Conservation (phyloP, 192 early-diverging fungal species). For the Coemansia interrupta region DNA sequence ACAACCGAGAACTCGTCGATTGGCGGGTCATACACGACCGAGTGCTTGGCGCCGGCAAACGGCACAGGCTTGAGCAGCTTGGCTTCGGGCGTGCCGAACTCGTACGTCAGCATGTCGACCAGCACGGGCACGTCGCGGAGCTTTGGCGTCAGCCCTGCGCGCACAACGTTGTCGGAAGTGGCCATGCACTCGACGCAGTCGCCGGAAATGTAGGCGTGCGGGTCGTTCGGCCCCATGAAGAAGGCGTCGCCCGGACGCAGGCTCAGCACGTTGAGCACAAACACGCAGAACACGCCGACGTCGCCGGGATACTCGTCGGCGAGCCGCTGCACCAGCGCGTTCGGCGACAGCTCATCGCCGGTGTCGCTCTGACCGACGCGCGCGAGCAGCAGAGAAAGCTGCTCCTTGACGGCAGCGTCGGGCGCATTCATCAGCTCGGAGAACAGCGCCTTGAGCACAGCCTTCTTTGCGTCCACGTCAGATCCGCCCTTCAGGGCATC, state of each 20-base stretch:
- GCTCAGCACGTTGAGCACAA: conserved; percentile 84
- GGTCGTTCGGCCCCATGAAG: conserved; percentile 94
- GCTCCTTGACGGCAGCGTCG: conserved; percentile 47
- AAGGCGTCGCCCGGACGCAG: conserved; percentile 84
- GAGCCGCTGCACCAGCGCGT: conserved; percentile 71
- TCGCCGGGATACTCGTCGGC: conserved; percentile 86
- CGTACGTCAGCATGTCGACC: conserved; percentile 90
- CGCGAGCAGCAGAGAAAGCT: conserved; percentile 57
- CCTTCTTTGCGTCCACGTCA: conserved; percentile 31
- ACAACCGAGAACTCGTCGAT: conserved; percentile 93
- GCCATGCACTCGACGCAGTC: conserved; percentile 99
- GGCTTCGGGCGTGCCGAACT: conserved; percentile 69
- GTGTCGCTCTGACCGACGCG: conserved; percentile 35
- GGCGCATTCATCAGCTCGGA: conserved; percentile 58
- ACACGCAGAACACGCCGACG: conserved; percentile 81
- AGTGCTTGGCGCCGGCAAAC: conserved; percentile 47
- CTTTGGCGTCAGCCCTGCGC: conserved; percentile 95
- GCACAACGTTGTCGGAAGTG: conserved; percentile 93
- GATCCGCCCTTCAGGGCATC: conserved; percentile 42
- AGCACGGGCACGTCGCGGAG: conserved; percentile 82
- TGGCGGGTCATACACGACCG: conserved; percentile 89
- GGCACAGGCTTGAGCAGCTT: conserved; percentile 71
- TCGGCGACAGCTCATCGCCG: conserved; percentile 24
- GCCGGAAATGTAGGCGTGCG: conserved; percentile 93
- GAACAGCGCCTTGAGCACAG: conserved; percentile 57